phyloP scores from a whole-genome alignment of 2,329 filamentous ascomycete species.

The Xylariaceae sp. region DNA sequence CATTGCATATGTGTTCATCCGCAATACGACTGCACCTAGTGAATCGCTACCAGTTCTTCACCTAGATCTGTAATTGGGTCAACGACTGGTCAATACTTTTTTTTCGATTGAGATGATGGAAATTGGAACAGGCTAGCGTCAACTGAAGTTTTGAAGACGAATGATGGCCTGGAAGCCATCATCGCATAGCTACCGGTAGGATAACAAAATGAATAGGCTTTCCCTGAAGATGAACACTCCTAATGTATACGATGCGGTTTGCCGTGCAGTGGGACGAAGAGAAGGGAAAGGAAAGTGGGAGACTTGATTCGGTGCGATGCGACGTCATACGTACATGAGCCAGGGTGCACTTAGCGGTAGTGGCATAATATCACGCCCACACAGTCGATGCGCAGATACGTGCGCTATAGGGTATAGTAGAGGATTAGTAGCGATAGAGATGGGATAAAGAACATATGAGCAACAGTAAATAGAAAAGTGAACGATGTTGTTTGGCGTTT shows the following conservation, averaged over 20 bases:
- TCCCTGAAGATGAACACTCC: no score
- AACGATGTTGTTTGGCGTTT: no score
- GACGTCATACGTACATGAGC: conserved; percentile 37
- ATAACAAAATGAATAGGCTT: no score
- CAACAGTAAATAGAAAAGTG: no score
- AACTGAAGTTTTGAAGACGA: background rate
- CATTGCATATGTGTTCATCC: conserved; percentile 22
- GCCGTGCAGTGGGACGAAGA: conserved; percentile 5
- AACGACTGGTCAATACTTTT: background rate
- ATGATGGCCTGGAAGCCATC: conserved; percentile 7
- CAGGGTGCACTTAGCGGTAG: conserved; percentile 1
- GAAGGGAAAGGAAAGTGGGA: conserved; percentile 24
- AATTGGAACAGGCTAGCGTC: background rate
- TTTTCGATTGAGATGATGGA: background rate
- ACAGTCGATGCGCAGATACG: background rate
- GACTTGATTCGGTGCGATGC: conserved; percentile 21
- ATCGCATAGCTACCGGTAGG: no score
- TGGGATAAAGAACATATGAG: no score
- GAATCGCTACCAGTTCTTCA: background rate
- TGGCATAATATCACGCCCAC: conserved; percentile 2
- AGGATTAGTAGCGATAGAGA: no score
- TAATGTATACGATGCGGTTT: no score
- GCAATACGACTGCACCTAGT: background rate
- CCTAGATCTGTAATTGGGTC: background rate
- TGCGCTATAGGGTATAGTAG: no score